Percentiles rank a stretch among this genome's conserved stretches.
These are phyloP conservation scores for Colletotrichum australisinense DNA, from an alignment of 2,329 filamentous ascomycete genomes.

Conservation along the genomic window DNA sequence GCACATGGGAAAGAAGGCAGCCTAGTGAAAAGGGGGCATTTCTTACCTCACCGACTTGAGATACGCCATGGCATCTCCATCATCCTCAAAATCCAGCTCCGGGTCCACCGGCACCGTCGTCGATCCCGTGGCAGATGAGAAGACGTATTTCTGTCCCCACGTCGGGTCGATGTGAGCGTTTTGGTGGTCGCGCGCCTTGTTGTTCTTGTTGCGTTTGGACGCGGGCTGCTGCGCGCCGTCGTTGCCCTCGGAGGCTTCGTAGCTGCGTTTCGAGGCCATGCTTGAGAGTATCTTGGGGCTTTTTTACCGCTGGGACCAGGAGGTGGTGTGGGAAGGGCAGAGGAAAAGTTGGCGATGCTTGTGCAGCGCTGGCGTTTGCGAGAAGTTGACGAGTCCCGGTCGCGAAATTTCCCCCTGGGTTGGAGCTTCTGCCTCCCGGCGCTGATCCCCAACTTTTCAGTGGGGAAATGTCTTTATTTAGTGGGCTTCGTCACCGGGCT, in stretches of 20 bases:
- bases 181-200: constrained; percentile 53
- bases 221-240: constrained; percentile 41
- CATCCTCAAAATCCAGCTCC: constrained; percentile 75
- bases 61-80: constrained; percentile 76
- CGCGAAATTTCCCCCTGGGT: constrained; percentile 9
- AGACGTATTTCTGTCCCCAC: constrained; percentile 79
- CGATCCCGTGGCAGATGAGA: constrained; percentile 69
- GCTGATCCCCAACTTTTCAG: constrained; percentile 14
- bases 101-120: constrained; percentile 60
- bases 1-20: constrained; percentile 37
- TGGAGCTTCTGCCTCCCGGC: background rate
- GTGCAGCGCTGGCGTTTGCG: background rate
- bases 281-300: background rate
- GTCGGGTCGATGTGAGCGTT: constrained; percentile 67
- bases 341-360: too few species aligned
- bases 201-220: constrained; percentile 40
- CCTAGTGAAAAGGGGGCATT: background rate
- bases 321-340: background rate
- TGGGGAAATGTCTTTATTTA: background rate
- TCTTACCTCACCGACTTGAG: constrained; percentile 77
- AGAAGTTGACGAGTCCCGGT: background rate
- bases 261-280: constrained; percentile 51
- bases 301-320: background rate
- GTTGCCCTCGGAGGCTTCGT: constrained; percentile 44
- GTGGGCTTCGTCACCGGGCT: background rate